Base-by-base conservation (phyloP, 495 filamentous ascomycete species). In the Aspergillus avenaceus region DNA sequence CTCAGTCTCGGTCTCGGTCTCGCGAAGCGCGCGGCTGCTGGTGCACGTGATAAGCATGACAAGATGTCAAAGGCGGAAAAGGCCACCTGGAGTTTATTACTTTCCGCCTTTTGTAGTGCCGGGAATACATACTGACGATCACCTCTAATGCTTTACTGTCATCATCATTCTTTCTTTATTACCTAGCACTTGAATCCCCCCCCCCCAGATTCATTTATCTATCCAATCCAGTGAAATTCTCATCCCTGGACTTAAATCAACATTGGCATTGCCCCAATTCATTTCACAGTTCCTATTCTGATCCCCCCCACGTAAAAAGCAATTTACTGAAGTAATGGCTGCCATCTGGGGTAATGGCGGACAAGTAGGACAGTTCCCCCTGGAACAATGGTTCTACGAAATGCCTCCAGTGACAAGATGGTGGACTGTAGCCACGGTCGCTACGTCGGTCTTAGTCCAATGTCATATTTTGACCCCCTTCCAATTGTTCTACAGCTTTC, bases 341-440 rank as follows among this genome's bases (percentile, higher is more conserved):
- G 73, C 67, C 16, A 55, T 73, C 37, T 76, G 68, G 66, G 72
- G 69, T 47, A 76, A 76, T 60, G 72, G 69, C 32, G 70, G 85
- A 73, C 65, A 76, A 41, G 68, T 76, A 40, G 82, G 79, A 50
- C 84, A 86, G 52, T 88, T 93, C 58, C 92, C 90, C 21, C 79
- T 97, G 7, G 91, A 96, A 69, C 86, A 91, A 62, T 97, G 93
- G 92, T 96, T 96, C 72, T 96, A 85, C 70, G 92, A 97, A 69
- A 96, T 97, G 86, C 93, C 95, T 2, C 83, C 91, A 19, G 93
- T 91, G 61, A 97, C 95, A 22, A 74, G 93, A 41, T 92, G 86
- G 82, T 98, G 93, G 93, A 98, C 95, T 12, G 91, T 87, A 5
- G 91, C 91, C 31, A 95, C 90, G 0, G 84, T 97, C 13, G 75